Evolutionary conservation across 768 basidiomycete species (phyloP).

Genomic region (Amanita pseudoporphyria): DNA sequence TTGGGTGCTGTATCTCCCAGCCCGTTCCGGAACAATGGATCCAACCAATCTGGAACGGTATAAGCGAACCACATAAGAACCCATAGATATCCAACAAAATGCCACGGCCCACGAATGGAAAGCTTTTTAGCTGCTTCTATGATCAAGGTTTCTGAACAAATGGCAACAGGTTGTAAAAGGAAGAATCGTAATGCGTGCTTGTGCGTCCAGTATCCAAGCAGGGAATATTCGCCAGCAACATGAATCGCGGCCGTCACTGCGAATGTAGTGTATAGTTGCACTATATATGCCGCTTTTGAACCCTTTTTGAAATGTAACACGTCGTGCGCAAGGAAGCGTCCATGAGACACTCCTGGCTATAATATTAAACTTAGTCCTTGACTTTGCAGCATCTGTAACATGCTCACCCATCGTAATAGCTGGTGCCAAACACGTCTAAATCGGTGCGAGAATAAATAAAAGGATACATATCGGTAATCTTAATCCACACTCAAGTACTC

Average conservation of each 20-base stretch:
- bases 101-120: slow-evolving; percentile 9
- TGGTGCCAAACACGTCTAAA: slow-evolving; percentile 17
- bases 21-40: slow-evolving; percentile 11
- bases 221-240: slow-evolving; percentile 23
- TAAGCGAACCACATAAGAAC: slow-evolving; percentile 19
- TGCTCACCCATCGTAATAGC: slow-evolving; percentile 13
- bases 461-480: neutral
- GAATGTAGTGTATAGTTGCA: slow-evolving; percentile 18
- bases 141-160: slow-evolving; percentile 24
- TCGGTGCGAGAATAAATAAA: neutral
- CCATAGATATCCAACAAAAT: slow-evolving; percentile 17
- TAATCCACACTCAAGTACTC: too few species aligned
- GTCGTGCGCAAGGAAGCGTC: slow-evolving; percentile 5
- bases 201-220: slow-evolving; percentile 10
- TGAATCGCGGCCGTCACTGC: slow-evolving; percentile 23
- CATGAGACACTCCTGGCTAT: slow-evolving; percentile 6
- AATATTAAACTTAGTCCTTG: neutral
- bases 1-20: slow-evolving; percentile 4
- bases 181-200: slow-evolving; percentile 17
- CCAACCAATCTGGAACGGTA: slow-evolving; percentile 15
- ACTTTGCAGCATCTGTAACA: neutral
- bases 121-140: slow-evolving; percentile 12
- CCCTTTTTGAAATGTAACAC: slow-evolving; percentile 7
- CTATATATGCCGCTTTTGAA: slow-evolving; percentile 10
- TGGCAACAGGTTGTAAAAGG: slow-evolving; percentile 21